Conservation (phyloP, 2,329 filamentous ascomycete species). For the Periconia digitata region DNA sequence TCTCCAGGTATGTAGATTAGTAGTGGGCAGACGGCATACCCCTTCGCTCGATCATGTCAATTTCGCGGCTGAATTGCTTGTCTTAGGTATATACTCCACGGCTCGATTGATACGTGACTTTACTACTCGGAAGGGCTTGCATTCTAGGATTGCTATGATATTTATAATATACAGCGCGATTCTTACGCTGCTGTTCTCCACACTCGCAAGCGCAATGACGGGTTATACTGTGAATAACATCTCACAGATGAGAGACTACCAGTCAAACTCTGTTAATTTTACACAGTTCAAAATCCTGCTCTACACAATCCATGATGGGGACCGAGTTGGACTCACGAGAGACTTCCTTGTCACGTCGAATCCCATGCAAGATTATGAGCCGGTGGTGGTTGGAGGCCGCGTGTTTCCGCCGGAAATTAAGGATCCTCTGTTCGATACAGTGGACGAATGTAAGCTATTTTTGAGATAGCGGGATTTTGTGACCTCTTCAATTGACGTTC, state of each 20-base stretch:
- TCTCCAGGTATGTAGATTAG: too few relatives aligned
- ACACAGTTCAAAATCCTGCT: neutral
- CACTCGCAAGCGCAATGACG: constrained; percentile 19
- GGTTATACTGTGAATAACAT: constrained; percentile 15
- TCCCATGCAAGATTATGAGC: too few relatives aligned
- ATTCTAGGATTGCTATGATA: neutral
- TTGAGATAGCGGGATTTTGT: too few relatives aligned
- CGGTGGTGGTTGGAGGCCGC: too few relatives aligned
- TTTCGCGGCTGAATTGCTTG: too few relatives aligned
- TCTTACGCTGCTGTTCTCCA: constrained; percentile 16
- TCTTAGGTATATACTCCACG: neutral
- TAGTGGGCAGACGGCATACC: too few relatives aligned
- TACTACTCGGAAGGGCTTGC: neutral
- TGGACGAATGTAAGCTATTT: too few relatives aligned
- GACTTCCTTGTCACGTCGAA: neutral
- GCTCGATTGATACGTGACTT: neutral
- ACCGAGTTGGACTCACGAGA: neutral
- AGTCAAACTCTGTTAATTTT: neutral
- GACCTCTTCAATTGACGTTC: too few relatives aligned
- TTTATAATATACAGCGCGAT: constrained; percentile 20
- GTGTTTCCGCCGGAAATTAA: too few relatives aligned
- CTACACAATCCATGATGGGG: neutral
- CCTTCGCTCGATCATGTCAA: too few relatives aligned
- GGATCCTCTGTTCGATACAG: too few relatives aligned
- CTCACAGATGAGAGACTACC: constrained; percentile 6